Evolutionary conservation across 306 rosid species (phyloP).

Genomic region (Inga oerstediana): DNA sequence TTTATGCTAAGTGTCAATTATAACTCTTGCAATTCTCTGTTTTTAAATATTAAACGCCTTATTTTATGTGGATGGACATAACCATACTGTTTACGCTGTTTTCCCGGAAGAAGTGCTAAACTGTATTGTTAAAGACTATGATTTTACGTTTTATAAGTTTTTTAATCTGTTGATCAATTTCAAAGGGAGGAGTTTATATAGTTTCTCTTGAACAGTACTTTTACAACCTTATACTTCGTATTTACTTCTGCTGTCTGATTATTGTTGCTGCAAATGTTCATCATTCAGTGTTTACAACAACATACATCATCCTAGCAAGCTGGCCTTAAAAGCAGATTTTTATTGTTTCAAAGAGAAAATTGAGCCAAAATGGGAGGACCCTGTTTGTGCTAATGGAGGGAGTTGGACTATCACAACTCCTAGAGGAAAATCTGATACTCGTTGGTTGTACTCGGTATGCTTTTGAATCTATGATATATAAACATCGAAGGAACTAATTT

Average conservation of each 20-base stretch:
- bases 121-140: neutral
- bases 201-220: neutral
- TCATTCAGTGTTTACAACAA: slow-evolving; percentile 77
- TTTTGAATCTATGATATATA: slow-evolving; percentile 4
- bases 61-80: neutral
- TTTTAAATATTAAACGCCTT: neutral
- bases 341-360: slow-evolving; percentile 83
- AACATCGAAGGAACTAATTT: neutral
- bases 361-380: slow-evolving; percentile 98
- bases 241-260: slow-evolving; percentile 9
- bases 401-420: slow-evolving; percentile 60
- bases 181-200: neutral
- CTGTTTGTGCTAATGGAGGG: slow-evolving; percentile 88
- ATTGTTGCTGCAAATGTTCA: neutral
- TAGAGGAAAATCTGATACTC: slow-evolving; percentile 72
- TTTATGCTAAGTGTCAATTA: neutral
- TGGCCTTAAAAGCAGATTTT: slow-evolving; percentile 58
- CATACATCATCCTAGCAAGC: slow-evolving; percentile 80
- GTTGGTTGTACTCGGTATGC: slow-evolving; percentile 85
- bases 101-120: neutral
- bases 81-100: neutral
- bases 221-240: neutral
- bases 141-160: neutral
- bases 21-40: neutral
- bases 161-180: neutral